phyloP scores from a whole-genome alignment of 139 green algal species.

The Zygnema cylindricum region DNA sequence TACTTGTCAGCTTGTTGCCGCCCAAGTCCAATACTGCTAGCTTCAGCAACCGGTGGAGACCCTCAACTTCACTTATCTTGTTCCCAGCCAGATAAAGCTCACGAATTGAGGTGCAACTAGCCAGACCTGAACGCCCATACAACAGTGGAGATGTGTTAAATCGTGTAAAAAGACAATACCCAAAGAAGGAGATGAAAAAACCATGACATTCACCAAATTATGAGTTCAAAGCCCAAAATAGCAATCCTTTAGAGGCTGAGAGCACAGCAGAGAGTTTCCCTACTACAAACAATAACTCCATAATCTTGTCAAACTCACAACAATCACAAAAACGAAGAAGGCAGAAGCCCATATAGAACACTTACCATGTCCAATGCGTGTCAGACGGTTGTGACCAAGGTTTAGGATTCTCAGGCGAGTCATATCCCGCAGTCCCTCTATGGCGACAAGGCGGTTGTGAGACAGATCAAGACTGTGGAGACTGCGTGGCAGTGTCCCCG shows the following conservation, averaged over 20 bases:
- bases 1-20: constrained; percentile 53
- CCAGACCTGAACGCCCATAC: constrained; percentile 35
- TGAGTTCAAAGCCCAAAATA: background rate
- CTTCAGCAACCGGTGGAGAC: constrained; percentile 63
- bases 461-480: constrained; percentile 54
- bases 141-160: background rate
- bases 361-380: constrained; percentile 33
- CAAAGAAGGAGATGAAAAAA: background rate
- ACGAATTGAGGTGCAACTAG: constrained; percentile 29
- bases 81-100: constrained; percentile 56
- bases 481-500: constrained; percentile 9
- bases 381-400: constrained; percentile 51
- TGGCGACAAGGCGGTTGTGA: constrained; percentile 25
- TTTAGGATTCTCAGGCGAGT: constrained; percentile 53
- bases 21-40: constrained; percentile 52
- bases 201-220: background rate
- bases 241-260: too few relatives aligned
- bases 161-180: background rate
- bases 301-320: background rate
- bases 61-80: constrained; percentile 58
- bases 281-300: background rate
- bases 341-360: background rate
- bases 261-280: background rate
- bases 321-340: background rate
- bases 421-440: constrained; percentile 49